A percentile compares a stretch with the other conserved stretches of the same genome.
Conservation (phyloP, 441 rosid genomes). For the Hura crepitans region DNA sequence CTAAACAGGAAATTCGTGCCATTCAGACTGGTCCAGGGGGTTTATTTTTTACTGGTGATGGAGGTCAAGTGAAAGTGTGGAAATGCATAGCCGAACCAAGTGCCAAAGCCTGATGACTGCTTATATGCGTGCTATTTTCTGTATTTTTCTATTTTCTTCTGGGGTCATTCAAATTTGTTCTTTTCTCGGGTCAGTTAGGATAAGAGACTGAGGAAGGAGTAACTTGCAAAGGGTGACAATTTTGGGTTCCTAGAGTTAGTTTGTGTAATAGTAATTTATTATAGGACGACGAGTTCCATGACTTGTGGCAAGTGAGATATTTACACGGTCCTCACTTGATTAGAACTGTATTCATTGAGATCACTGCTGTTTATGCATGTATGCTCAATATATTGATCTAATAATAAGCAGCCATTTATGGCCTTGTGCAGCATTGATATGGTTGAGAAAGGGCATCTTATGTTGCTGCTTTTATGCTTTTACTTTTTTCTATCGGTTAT, state of each 20-base stretch:
- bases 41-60: slow-evolving; percentile 88
- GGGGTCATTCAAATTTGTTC: slow-evolving; percentile 17
- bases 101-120: slow-evolving; percentile 26
- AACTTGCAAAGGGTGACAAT: slow-evolving; percentile 28
- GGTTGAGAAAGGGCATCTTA: not conserved
- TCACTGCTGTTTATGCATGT: not conserved
- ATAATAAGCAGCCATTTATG: not conserved
- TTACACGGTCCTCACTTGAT: not conserved
- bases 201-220: slow-evolving; percentile 26
- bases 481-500: no score
- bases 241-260: slow-evolving; percentile 26
- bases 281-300: not conserved
- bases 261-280: slow-evolving; percentile 17
- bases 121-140: slow-evolving; percentile 11
- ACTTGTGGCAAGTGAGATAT: not conserved
- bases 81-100: slow-evolving; percentile 53
- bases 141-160: slow-evolving; percentile 3
- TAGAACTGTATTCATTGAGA: not conserved
- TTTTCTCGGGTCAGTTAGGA: slow-evolving; percentile 13
- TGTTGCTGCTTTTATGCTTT: no score
- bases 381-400: not conserved
- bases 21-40: slow-evolving; percentile 78
- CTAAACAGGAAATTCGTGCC: slow-evolving; percentile 77
- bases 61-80: slow-evolving; percentile 95
- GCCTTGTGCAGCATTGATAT: not conserved